Evolutionary conservation across 2,329 filamentous ascomycete species (phyloP).

Genomic region (Apiospora saccharicola): DNA sequence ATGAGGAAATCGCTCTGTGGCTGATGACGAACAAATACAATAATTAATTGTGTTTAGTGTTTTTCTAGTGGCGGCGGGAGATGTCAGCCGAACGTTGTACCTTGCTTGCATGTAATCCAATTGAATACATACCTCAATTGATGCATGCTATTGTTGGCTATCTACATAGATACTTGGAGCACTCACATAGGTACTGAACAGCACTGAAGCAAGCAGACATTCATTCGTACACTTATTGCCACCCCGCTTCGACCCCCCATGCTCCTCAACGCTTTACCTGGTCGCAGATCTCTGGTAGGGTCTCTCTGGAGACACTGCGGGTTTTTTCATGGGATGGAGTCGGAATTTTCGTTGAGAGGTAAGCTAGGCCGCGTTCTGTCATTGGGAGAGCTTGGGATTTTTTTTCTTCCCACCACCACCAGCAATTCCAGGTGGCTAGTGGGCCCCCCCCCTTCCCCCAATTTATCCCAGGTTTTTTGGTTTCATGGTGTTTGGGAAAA

Average conservation of each 20-base stretch:
- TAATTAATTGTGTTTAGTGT: background rate
- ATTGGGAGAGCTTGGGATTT: too few species aligned
- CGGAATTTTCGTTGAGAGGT: conserved; percentile 14
- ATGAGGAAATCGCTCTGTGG: background rate
- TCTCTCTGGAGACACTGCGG: conserved; percentile 8
- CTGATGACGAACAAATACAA: background rate
- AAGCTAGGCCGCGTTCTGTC: background rate
- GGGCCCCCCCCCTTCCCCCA: background rate
- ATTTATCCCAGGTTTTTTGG: background rate
- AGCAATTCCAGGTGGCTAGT: background rate
- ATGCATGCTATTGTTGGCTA: too few species aligned
- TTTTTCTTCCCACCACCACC: background rate
- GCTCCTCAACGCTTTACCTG: conserved; percentile 21
- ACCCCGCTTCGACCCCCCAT: conserved; percentile 16
- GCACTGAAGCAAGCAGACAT: too few species aligned
- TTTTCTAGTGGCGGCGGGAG: background rate
- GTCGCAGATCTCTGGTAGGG: conserved; percentile 15
- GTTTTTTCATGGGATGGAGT: conserved; percentile 12
- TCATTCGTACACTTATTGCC: background rate
- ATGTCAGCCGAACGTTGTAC: background rate
- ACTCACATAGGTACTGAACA: too few species aligned
- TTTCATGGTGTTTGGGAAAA: conserved; percentile 13
- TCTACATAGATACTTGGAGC: too few species aligned
- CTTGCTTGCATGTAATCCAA: background rate
- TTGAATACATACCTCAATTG: too few species aligned